Percentiles rank a stretch among this genome's conserved stretches.
phyloP scores from a whole-genome alignment of 2,329 filamentous ascomycete genomes.

The Penicillium sp. region DNA sequence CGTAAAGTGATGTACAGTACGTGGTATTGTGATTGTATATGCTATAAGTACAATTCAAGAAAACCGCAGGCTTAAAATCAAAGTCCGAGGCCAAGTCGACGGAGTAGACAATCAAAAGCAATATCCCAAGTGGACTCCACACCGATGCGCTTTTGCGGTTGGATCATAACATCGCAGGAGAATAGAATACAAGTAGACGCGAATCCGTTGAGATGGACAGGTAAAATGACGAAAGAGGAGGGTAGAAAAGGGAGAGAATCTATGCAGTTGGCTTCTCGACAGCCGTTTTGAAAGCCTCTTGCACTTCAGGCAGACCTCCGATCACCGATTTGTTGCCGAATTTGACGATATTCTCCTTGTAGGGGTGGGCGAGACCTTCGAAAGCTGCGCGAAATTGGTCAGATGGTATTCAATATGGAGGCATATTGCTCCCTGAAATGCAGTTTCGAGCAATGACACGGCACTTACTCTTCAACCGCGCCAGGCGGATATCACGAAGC shows the following conservation, averaged over 20 bases:
- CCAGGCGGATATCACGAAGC: constrained; percentile 80
- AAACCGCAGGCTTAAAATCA: constrained; percentile 10
- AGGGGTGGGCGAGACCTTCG: constrained; percentile 87
- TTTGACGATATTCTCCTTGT: constrained; percentile 78
- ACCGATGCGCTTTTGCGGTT: constrained; percentile 41
- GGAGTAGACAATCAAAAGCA: constrained; percentile 18
- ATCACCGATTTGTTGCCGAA: constrained; percentile 57
- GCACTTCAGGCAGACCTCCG: constrained; percentile 34
- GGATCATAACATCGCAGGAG: constrained; percentile 29
- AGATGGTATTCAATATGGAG: constrained; percentile 4
- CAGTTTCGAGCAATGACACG: background rate
- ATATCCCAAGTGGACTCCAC: constrained; percentile 34
- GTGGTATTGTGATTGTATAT: constrained; percentile 18
- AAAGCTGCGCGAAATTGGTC: constrained; percentile 57
- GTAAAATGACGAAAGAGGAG: constrained; percentile 11
- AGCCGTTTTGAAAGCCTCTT: constrained; percentile 36
- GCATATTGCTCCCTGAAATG: background rate
- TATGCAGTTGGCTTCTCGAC: constrained; percentile 21
- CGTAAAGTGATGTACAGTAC: background rate
- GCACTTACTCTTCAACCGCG: constrained; percentile 69
- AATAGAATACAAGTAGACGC: constrained; percentile 27
- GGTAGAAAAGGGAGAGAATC: constrained; percentile 9
- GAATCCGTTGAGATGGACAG: constrained; percentile 1
- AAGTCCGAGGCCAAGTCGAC: constrained; percentile 8
- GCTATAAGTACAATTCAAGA: constrained; percentile 24